Percentiles rank a stretch among this genome's conserved stretches.
Evolutionary conservation across 2,329 filamentous ascomycete genomes (phyloP).

Genomic region (Pseudogymnoascus sp.): DNA sequence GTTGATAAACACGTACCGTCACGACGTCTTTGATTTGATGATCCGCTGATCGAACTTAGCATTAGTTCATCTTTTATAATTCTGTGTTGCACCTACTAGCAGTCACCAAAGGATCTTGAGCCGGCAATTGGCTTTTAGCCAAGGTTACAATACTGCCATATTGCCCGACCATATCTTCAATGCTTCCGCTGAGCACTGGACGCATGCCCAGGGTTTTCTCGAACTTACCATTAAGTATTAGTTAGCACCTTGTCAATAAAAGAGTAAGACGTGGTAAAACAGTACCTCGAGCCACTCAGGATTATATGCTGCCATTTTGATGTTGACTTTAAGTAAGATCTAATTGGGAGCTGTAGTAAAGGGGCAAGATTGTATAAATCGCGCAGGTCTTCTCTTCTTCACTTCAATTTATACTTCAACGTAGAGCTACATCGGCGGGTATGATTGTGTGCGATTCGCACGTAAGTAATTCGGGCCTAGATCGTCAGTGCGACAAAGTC

Average conservation of each 20-base stretch:
- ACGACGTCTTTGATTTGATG: background rate
- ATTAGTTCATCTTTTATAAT: background rate
- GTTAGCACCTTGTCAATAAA: background rate
- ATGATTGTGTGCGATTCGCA: background rate
- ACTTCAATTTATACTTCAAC: background rate
- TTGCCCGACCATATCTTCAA: slow-evolving; percentile 15
- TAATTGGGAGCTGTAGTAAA: background rate
- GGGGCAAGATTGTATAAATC: background rate
- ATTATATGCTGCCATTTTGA: slow-evolving; percentile 15
- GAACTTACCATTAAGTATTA: slow-evolving; percentile 11
- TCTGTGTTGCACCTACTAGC: background rate
- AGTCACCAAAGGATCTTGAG: slow-evolving; percentile 14
- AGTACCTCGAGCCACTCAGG: slow-evolving; percentile 21
- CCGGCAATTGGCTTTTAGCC: slow-evolving; percentile 14
- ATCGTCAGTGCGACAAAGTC: background rate
- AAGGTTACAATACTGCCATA: slow-evolving; percentile 11
- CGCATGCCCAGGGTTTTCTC: slow-evolving; percentile 18
- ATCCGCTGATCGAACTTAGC: background rate
- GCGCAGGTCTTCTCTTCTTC: background rate
- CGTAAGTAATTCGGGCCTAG: background rate
- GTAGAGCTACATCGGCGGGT: background rate
- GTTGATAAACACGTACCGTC: slow-evolving; percentile 19
- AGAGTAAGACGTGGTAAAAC: background rate
- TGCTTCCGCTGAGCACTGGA: slow-evolving; percentile 13
- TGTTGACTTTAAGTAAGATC: background rate